Evolutionary conservation across 2,329 filamentous ascomycete genomes (phyloP).

Genomic region (Microdochium nivale): DNA sequence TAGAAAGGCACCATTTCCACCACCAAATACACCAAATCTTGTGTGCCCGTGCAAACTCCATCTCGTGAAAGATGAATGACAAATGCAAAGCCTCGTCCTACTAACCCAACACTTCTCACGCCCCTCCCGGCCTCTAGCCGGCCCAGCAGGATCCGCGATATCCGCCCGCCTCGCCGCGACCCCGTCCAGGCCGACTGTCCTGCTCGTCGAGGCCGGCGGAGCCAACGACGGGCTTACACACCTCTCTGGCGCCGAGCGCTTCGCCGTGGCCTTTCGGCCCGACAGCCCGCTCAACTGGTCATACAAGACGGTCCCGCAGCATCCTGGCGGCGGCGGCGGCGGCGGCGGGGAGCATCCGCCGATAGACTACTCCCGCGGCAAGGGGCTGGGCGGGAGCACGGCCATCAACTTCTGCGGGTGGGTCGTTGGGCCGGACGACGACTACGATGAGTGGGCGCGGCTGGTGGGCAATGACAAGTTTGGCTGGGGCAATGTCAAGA

Average conservation of each 20-base stretch:
- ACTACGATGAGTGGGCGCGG: slow-evolving; percentile 41
- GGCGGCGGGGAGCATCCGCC: slow-evolving; percentile 15
- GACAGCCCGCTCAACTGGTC: slow-evolving; percentile 33
- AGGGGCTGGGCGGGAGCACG: slow-evolving; percentile 28
- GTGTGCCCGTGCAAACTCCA: too few relatives aligned
- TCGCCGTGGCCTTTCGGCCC: slow-evolving; percentile 30
- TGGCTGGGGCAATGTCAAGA: slow-evolving; percentile 25
- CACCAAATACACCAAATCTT: too few relatives aligned
- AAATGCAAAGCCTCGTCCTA: too few relatives aligned
- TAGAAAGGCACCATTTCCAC: too few relatives aligned
- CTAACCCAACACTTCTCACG: not conserved
- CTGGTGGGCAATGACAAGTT: slow-evolving; percentile 34
- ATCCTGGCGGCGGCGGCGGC: too few relatives aligned
- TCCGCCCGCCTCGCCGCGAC: slow-evolving; percentile 35
- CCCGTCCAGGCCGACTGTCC: slow-evolving; percentile 29
- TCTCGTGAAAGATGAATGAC: too few relatives aligned
- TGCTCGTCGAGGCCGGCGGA: slow-evolving; percentile 44
- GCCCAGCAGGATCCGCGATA: slow-evolving; percentile 42
- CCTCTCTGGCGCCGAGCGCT: slow-evolving; percentile 28
- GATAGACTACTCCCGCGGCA: slow-evolving; percentile 30
- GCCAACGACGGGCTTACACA: slow-evolving; percentile 24
- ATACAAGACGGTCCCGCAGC: slow-evolving; percentile 28
- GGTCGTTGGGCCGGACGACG: slow-evolving; percentile 36
- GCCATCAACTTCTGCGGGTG: slow-evolving; percentile 35
- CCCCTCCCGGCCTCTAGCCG: slow-evolving; percentile 25